These are phyloP conservation scores for Syzygium aromaticum DNA, from an alignment of 345 rosid genomes.

Conservation along the genomic window DNA sequence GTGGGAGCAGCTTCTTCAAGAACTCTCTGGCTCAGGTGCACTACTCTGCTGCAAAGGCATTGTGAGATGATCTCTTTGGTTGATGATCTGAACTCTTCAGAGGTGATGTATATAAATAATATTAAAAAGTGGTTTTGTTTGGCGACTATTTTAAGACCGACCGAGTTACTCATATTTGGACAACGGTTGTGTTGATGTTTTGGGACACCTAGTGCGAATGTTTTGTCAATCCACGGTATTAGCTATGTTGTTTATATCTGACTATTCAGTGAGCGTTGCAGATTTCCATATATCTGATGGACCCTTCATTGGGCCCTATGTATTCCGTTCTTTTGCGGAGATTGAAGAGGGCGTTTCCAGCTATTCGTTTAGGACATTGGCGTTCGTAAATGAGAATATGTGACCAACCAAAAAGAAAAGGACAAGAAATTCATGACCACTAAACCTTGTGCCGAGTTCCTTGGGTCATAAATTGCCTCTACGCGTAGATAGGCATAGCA, in stretches of 20 bases:
- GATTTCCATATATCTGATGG: background rate
- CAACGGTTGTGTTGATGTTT: background rate
- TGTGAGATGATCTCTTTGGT: slow-evolving; percentile 12
- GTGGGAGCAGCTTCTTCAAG: slow-evolving; percentile 57
- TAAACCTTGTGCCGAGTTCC: background rate
- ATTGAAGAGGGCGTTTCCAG: background rate
- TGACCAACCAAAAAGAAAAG: background rate
- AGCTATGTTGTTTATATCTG: background rate
- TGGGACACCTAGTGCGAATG: background rate
- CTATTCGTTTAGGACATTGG: background rate
- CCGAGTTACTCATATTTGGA: background rate
- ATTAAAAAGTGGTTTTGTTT: background rate
- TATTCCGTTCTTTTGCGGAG: background rate
- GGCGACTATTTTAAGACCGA: background rate
- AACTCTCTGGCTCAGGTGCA: slow-evolving; percentile 25
- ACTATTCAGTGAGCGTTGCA: background rate
- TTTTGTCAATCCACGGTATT: background rate
- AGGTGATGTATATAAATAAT: slow-evolving; percentile 5
- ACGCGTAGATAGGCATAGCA: background rate
- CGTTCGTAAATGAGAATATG: background rate
- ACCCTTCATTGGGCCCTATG: background rate
- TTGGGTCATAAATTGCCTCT: background rate
- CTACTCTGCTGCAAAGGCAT: slow-evolving; percentile 49
- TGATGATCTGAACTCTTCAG: background rate
- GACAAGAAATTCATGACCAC: background rate